Evolutionary conservation across 805 yeast genomes (phyloP).

Genomic region (Yarrowia keelungensis): DNA sequence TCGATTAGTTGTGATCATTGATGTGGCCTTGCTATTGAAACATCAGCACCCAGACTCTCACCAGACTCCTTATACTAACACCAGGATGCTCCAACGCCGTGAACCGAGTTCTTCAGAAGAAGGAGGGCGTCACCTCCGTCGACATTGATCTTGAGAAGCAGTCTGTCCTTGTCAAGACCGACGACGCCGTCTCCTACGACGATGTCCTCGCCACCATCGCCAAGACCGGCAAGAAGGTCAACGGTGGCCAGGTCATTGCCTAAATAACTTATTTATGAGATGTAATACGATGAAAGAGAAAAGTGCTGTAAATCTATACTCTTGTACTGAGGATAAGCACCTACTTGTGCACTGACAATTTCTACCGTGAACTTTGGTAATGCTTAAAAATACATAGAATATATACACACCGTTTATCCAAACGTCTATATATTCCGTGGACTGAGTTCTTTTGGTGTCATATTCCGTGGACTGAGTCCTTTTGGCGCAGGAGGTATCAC

Average conservation of each 20-base stretch:
- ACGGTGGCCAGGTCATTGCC: slow-evolving; percentile 64
- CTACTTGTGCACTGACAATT: too few relatives aligned
- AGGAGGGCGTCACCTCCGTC: slow-evolving; percentile 75
- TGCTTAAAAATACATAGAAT: slow-evolving; percentile 14
- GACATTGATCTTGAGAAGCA: slow-evolving; percentile 82
- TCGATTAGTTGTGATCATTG: too few relatives aligned
- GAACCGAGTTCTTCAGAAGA: slow-evolving; percentile 69
- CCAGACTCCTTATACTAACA: too few relatives aligned
- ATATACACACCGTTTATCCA: slow-evolving; percentile 4
- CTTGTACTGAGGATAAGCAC: too few relatives aligned
- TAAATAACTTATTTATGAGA: slow-evolving; percentile 43
- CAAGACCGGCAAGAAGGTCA: slow-evolving; percentile 89
- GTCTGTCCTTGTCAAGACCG: slow-evolving; percentile 77
- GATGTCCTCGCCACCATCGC: slow-evolving; percentile 79
- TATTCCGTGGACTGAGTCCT: background rate
- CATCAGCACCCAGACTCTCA: too few relatives aligned
- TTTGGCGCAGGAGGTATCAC: too few relatives aligned
- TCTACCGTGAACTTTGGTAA: background rate
- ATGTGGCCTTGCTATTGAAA: too few relatives aligned
- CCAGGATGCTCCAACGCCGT: slow-evolving; percentile 86
- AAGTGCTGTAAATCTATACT: too few relatives aligned
- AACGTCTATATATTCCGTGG: background rate
- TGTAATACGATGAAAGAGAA: background rate
- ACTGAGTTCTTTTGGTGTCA: background rate
- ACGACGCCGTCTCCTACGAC: slow-evolving; percentile 65